These are phyloP conservation scores for Pouteria campechiana DNA, from an alignment of 179 eudicot species.

Conservation along the genomic window DNA sequence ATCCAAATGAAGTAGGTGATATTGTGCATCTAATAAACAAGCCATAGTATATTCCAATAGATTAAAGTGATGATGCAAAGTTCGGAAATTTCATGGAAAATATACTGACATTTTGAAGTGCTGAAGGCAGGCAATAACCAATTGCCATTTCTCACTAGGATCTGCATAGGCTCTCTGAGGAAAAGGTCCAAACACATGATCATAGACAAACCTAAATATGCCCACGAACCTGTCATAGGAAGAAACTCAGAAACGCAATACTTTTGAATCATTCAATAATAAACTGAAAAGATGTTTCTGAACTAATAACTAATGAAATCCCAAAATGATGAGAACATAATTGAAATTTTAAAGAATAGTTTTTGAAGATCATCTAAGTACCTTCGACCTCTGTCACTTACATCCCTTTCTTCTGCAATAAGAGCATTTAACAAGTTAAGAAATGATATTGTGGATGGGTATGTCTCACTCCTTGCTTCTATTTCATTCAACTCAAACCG, in stretches of 20 bases:
- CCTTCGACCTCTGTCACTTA: slow-evolving; percentile 87
- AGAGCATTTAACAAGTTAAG: slow-evolving; percentile 81
- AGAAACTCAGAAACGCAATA: too few relatives aligned
- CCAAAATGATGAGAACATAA: background rate
- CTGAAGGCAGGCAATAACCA: slow-evolving; percentile 84
- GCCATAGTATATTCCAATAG: too few relatives aligned
- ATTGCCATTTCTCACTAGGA: slow-evolving; percentile 89
- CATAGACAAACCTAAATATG: slow-evolving; percentile 84
- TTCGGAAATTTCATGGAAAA: slow-evolving; percentile 2
- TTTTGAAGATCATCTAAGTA: slow-evolving; percentile 7
- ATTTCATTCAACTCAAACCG: slow-evolving; percentile 93
- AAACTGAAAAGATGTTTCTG: too few relatives aligned
- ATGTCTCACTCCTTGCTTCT: slow-evolving; percentile 92
- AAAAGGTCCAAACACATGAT: slow-evolving; percentile 92
- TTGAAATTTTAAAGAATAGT: background rate
- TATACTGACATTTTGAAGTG: slow-evolving; percentile 80
- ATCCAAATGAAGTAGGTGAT: too few relatives aligned
- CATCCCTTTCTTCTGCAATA: slow-evolving; percentile 85
- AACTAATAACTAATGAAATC: background rate
- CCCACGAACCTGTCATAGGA: slow-evolving; percentile 70
- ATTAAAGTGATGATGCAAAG: too few relatives aligned
- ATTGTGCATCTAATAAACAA: too few relatives aligned
- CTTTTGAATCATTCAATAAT: too few relatives aligned
- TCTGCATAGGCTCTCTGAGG: slow-evolving; percentile 97
- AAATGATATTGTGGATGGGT: slow-evolving; percentile 94